A percentile compares a stretch with the other conserved stretches of the same genome.
Conservation (phyloP, 2,329 filamentous ascomycete genomes). For the Paecilomyces variotii region DNA sequence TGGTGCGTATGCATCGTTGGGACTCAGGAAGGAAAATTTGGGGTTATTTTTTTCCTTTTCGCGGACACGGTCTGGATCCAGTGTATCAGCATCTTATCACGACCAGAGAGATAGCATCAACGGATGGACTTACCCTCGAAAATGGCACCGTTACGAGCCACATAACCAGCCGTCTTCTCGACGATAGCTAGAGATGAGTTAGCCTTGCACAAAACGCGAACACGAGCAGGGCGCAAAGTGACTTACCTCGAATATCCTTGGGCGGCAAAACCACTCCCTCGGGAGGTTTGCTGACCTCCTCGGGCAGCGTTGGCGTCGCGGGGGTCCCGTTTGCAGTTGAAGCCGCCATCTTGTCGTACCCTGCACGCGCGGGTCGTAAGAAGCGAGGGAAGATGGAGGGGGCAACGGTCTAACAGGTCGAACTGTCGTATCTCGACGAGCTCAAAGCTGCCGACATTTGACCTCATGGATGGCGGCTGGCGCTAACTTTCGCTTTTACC, state of each 20-base stretch:
- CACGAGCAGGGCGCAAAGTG: not conserved
- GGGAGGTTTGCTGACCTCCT: constrained; percentile 67
- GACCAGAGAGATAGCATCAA: not conserved
- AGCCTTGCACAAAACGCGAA: constrained; percentile 11
- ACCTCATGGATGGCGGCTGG: not conserved
- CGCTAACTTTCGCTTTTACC: not conserved
- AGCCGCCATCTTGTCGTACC: constrained; percentile 25
- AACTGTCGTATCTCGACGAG: not conserved
- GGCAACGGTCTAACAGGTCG: not conserved
- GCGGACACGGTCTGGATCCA: constrained; percentile 59
- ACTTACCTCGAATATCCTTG: constrained; percentile 64
- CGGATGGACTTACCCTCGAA: constrained; percentile 52
- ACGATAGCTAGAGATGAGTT: constrained; percentile 51
- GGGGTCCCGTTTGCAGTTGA: constrained; percentile 25
- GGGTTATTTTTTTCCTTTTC: constrained; percentile 75
- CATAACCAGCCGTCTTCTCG: constrained; percentile 92
- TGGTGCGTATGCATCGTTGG: constrained; percentile 72
- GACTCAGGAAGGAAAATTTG: constrained; percentile 84
- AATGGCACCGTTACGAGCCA: constrained; percentile 56
- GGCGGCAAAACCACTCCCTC: constrained; percentile 78
- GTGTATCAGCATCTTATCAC: not conserved
- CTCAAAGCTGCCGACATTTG: constrained; percentile 4
- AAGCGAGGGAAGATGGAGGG: not conserved
- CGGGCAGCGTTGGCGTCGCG: constrained; percentile 30
- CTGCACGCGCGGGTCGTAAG: constrained; percentile 1